Evolutionary conservation across 768 basidiomycete species (phyloP).

Genomic region (Chalciporus pseudorubinellus): DNA sequence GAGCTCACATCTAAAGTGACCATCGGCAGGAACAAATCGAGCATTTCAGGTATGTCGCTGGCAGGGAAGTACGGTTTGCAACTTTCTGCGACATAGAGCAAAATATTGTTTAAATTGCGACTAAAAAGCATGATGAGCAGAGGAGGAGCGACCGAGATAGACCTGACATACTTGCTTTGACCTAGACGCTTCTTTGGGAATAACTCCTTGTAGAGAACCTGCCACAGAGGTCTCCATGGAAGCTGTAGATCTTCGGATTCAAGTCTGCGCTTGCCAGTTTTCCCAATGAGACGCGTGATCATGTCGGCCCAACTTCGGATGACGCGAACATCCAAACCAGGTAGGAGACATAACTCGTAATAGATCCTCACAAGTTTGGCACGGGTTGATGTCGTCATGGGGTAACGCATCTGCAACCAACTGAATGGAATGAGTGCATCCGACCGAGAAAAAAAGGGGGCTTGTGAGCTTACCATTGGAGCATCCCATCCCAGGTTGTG

Average conservation of each 20-base stretch:
- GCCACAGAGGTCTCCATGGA: slow-evolving; percentile 77
- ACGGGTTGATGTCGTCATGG: slow-evolving; percentile 64
- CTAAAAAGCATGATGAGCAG: slow-evolving; percentile 28
- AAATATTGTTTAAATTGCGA: slow-evolving; percentile 66
- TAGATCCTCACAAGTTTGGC: slow-evolving; percentile 71
- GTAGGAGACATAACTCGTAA: slow-evolving; percentile 74
- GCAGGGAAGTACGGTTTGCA: slow-evolving; percentile 70
- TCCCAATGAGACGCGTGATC: slow-evolving; percentile 68
- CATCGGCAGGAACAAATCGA: slow-evolving; percentile 66
- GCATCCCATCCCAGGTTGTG: slow-evolving; percentile 74
- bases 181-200: slow-evolving; percentile 66
- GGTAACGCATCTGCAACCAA: slow-evolving; percentile 82
- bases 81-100: slow-evolving; percentile 71
- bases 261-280: slow-evolving; percentile 67
- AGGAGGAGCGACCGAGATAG: not conserved
- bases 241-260: slow-evolving; percentile 65
- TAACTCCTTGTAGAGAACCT: slow-evolving; percentile 65
- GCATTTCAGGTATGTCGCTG: slow-evolving; percentile 65
- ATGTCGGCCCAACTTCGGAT: slow-evolving; percentile 77
- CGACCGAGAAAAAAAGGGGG: not conserved
- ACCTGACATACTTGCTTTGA: slow-evolving; percentile 52
- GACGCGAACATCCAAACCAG: slow-evolving; percentile 71
- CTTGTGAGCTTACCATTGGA: slow-evolving; percentile 60
- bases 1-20: slow-evolving; percentile 65
- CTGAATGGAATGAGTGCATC: slow-evolving; percentile 36